Percentiles rank a stretch among this genome's conserved stretches.
phyloP scores from a whole-genome alignment of 139 green algal species.

The Volvox reticuliferus region DNA sequence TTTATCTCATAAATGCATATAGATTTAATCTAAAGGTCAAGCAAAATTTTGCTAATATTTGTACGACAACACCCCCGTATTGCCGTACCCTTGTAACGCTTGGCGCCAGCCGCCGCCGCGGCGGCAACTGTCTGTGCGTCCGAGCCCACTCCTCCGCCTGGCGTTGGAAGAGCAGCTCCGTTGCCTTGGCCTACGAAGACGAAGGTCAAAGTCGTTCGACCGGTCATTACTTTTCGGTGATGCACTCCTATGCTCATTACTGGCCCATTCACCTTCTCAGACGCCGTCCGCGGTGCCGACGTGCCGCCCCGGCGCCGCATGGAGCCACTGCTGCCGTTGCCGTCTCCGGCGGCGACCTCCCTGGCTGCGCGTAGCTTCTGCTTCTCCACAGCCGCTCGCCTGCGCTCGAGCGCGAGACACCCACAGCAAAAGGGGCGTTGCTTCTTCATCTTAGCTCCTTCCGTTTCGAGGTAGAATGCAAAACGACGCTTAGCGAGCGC shows the following conservation, averaged over 20 bases:
- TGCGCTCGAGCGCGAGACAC: background rate
- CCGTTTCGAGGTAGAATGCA: too few species aligned
- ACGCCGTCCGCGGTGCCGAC: background rate
- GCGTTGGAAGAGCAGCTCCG: constrained; percentile 23
- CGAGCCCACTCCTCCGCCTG: constrained; percentile 36
- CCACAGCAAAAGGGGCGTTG: too few species aligned
- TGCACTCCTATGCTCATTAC: too few species aligned
- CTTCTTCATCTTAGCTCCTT: too few species aligned
- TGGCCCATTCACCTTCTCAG: background rate
- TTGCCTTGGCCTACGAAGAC: constrained; percentile 29
- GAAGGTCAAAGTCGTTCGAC: too few species aligned
- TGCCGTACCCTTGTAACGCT: background rate
- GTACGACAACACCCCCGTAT: background rate
- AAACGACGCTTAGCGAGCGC: too few species aligned
- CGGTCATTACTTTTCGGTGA: background rate
- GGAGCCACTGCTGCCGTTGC: background rate
- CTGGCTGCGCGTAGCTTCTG: background rate
- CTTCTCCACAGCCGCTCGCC: constrained; percentile 14
- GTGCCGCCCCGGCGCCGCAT: background rate
- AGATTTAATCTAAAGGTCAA: too few species aligned
- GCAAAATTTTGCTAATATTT: background rate
- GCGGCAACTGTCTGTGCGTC: constrained; percentile 40
- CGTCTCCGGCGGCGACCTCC: background rate
- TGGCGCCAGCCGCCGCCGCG: constrained; percentile 16
- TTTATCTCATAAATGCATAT: too few species aligned